Base-by-base conservation (phyloP, 2,329 filamentous ascomycete species). In the Xylogone sp. region DNA sequence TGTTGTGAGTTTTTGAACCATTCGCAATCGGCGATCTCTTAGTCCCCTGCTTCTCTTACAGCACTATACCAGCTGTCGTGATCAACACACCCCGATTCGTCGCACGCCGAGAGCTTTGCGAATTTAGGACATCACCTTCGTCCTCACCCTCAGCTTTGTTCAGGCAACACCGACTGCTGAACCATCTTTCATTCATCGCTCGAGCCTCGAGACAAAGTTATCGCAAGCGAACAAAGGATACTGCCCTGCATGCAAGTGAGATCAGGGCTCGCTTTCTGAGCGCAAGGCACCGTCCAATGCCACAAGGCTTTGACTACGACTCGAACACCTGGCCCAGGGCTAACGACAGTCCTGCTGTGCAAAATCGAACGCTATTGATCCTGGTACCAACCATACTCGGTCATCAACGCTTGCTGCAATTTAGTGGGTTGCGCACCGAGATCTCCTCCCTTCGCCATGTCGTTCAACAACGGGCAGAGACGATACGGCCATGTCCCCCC, bases 401-500 rank as follows among this genome's bases (percentile, higher is more conserved):
- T 20, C 22, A 27, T 42, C 45, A 19, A 42, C 19, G 21, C 22
- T 3, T 43, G 34, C 10, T 24, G 45, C 16, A 22, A 22, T 49
- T 12, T 50, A 53, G 10, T 42, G 21, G 34, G 44, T 48, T 51
- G 53, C 48, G 53, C 54, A 51, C 52, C 43, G 47, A 51, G 27
- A 21, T 21, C n/a, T 21, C 9, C 18, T 21, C 7, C 16, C 48
- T 52, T 54, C 34, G 59, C 52, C 4, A 86, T 86, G 83, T 85
- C 83, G 51, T 86, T 86, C 65, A 78, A 79, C 62, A 79, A 84
- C 60, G 76, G 79, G 62, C 79, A 82, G 65, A 77, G 80, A 68
- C 79, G 82, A 44, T 86, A 86, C 62, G 83, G 83, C 70, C 81
- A 86, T 69, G 71, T 86, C 46, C 83, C 83, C 55, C 83, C 83